Percentiles rank a stretch among this genome's conserved stretches.
Evolutionary conservation across 1,284 basidiomycete genomes (phyloP).

Genomic region (Microstroma glucosiphilum): DNA sequence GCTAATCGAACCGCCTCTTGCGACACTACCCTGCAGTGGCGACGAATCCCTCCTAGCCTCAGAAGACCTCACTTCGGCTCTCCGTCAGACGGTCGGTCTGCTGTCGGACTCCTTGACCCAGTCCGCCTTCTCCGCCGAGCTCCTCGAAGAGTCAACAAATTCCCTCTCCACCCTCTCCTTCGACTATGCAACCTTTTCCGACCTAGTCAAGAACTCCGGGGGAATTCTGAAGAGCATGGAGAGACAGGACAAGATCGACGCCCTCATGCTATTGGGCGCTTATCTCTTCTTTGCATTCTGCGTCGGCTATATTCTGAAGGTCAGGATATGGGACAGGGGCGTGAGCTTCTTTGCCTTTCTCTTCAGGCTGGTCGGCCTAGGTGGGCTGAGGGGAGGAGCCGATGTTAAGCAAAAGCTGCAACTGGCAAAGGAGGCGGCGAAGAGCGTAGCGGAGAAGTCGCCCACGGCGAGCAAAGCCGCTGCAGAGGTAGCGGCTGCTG

Average conservation of each 20-base stretch:
- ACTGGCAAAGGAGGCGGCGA: neutral
- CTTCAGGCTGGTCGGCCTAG: slow-evolving; percentile 23
- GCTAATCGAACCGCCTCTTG: too few relatives aligned
- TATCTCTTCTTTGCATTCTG: slow-evolving; percentile 42
- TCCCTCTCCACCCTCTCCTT: slow-evolving; percentile 31
- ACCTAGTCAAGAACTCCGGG: slow-evolving; percentile 38
- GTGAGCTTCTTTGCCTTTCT: slow-evolving; percentile 32
- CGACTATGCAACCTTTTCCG: slow-evolving; percentile 40
- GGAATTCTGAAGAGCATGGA: slow-evolving; percentile 47
- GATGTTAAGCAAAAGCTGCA: slow-evolving; percentile 24
- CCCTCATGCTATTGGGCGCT: slow-evolving; percentile 27
- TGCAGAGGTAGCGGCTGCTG: too few relatives aligned
- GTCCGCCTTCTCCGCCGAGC: slow-evolving; percentile 42
- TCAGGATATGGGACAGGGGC: slow-evolving; percentile 37
- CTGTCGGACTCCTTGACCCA: slow-evolving; percentile 47
- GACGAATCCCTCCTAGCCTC: slow-evolving; percentile 43
- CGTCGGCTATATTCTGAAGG: slow-evolving; percentile 44
- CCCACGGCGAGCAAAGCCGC: too few relatives aligned
- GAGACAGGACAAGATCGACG: slow-evolving; percentile 40
- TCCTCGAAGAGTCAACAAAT: slow-evolving; percentile 44
- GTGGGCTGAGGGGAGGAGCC: neutral
- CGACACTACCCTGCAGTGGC: slow-evolving; percentile 8
- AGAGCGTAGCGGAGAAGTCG: too few relatives aligned
- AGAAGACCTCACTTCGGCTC: slow-evolving; percentile 40
- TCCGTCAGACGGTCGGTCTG: slow-evolving; percentile 40